phyloP scores from a whole-genome alignment of 2,329 filamentous ascomycete species.

The Penicillium sp. region DNA sequence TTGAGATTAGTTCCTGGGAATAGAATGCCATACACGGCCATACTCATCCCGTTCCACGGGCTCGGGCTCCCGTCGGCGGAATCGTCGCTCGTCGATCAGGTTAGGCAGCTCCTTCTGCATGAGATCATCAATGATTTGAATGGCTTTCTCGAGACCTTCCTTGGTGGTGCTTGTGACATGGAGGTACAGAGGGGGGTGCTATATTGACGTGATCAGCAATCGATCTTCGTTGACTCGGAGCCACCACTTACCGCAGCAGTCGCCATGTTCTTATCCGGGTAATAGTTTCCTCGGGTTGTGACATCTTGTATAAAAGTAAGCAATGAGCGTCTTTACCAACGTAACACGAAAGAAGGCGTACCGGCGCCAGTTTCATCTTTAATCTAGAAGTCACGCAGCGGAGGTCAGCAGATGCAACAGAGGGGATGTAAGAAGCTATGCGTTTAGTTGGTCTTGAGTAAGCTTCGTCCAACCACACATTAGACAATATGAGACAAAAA shows the following conservation, averaged over 20 bases:
- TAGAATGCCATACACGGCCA: constrained; percentile 64
- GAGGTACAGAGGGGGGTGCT: constrained; percentile 93
- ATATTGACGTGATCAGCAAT: not conserved
- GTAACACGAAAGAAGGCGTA: constrained; percentile 65
- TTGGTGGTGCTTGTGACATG: constrained; percentile 93
- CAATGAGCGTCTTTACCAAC: constrained; percentile 59
- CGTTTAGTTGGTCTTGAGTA: constrained; percentile 59
- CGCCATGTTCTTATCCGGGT: constrained; percentile 96
- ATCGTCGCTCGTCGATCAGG: constrained; percentile 89
- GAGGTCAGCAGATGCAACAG: constrained; percentile 94
- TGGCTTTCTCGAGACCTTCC: constrained; percentile 84
- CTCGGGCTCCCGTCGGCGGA: constrained; percentile 78
- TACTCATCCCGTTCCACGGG: constrained; percentile 86
- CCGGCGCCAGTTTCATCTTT: constrained; percentile 99
- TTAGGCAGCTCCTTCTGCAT: constrained; percentile 96
- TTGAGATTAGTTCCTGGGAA: not conserved
- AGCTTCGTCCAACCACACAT: constrained; percentile 65
- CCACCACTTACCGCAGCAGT: constrained; percentile 73
- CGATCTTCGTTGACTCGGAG: not conserved
- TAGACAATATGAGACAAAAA: constrained; percentile 44
- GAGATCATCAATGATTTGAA: constrained; percentile 85
- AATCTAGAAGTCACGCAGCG: constrained; percentile 88
- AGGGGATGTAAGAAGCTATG: constrained; percentile 61
- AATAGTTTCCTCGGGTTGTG: constrained; percentile 94
- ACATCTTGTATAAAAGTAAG: constrained; percentile 77